Evolutionary conservation across 75 land plant species (phyloP).

Genomic region (Adiantum capillusveneris): DNA sequence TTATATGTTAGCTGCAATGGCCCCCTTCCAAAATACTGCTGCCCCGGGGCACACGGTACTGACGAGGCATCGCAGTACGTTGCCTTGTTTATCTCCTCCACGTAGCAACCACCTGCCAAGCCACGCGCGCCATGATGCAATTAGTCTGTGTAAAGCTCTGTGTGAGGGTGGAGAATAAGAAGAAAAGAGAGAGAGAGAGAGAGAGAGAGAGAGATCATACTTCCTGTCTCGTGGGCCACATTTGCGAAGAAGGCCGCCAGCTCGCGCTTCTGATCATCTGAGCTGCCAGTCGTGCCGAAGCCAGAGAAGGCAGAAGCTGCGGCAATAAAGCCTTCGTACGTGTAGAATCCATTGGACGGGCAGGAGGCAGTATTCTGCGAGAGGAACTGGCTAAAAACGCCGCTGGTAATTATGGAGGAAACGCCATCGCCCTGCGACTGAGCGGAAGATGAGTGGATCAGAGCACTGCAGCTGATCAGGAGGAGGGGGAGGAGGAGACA

Average conservation of each 20-base stretch:
- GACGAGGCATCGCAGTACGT: slow-evolving; percentile 26
- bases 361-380: slow-evolving; percentile 26
- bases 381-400: slow-evolving; percentile 44
- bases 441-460: neutral
- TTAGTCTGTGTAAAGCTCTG: neutral
- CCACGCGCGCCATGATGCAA: neutral
- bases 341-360: slow-evolving; percentile 40
- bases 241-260: slow-evolving; percentile 69
- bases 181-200: neutral
- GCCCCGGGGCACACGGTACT: slow-evolving; percentile 47
- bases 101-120: slow-evolving; percentile 19
- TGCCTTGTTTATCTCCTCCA: slow-evolving; percentile 13
- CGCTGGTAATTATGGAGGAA: slow-evolving; percentile 20
- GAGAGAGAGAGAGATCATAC: slow-evolving; percentile 10
- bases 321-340: slow-evolving; percentile 51
- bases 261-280: slow-evolving; percentile 35
- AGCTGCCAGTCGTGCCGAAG: slow-evolving; percentile 46
- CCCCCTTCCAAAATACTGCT: slow-evolving; percentile 64
- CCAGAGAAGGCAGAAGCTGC: slow-evolving; percentile 35
- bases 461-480: too few species aligned
- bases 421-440: neutral
- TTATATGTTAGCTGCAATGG: slow-evolving; percentile 68
- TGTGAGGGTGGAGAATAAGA: neutral
- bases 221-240: slow-evolving; percentile 62
- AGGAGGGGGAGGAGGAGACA: neutral